phyloP scores from a whole-genome alignment of 768 basidiomycete species.

The Termitomyces bulborhizus region DNA sequence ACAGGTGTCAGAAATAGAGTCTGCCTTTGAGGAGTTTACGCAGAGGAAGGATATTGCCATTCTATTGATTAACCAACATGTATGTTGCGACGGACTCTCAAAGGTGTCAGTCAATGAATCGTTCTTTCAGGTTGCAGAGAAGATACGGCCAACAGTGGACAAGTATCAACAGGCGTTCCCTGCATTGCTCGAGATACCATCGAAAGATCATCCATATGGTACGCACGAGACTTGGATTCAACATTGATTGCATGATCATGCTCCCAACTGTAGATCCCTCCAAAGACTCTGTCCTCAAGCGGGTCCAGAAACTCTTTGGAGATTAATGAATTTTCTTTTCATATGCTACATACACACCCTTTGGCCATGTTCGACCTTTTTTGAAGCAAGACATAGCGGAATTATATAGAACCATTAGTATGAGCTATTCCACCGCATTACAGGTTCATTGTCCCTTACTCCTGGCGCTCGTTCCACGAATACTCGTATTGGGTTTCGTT shows the following conservation, averaged over 20 bases:
- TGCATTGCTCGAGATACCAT: slow-evolving; percentile 94
- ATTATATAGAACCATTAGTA: slow-evolving; percentile 7
- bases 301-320: slow-evolving; percentile 94
- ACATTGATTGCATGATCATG: background rate
- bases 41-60: slow-evolving; percentile 95
- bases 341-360: background rate
- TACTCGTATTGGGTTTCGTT: slow-evolving; percentile 54
- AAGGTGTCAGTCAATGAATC: background rate
- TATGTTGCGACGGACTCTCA: slow-evolving; percentile 29
- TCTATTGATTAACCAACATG: slow-evolving; percentile 97
- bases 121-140: slow-evolving; percentile 79
- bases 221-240: slow-evolving; percentile 16
- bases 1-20: slow-evolving; percentile 83
- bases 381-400: slow-evolving; percentile 10
- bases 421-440: slow-evolving; percentile 59
- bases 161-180: slow-evolving; percentile 96
- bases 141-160: slow-evolving; percentile 92
- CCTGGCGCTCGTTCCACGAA: slow-evolving; percentile 65
- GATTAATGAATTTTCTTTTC: slow-evolving; percentile 44
- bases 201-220: slow-evolving; percentile 99
- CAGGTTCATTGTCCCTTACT: slow-evolving; percentile 64
- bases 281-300: slow-evolving; percentile 93
- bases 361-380: background rate
- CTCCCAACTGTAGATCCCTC: slow-evolving; percentile 67
- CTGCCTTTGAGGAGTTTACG: slow-evolving; percentile 91